These are phyloP conservation scores for Colletotrichum godetiae DNA, from an alignment of 2,329 filamentous ascomycete genomes.

Conservation along the genomic window DNA sequence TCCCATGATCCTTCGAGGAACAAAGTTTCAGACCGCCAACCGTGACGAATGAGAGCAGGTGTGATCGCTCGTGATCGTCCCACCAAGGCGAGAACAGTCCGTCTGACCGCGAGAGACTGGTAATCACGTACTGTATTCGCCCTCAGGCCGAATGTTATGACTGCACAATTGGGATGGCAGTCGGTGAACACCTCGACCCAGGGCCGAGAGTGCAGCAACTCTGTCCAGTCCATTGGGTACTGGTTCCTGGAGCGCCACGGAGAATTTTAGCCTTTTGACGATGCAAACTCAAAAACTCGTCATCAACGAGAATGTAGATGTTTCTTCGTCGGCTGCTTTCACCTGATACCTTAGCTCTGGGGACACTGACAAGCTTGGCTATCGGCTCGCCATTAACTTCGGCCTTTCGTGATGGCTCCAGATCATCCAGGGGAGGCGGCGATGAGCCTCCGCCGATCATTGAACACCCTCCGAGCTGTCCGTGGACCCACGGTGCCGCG, in stretches of 20 bases:
- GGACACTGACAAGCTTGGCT: constrained; percentile 13
- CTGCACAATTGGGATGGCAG: constrained; percentile 32
- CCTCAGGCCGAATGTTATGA: not conserved
- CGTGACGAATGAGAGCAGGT: constrained; percentile 8
- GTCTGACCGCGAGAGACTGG: constrained; percentile 18
- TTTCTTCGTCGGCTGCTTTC: not conserved
- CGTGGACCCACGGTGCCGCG: not conserved
- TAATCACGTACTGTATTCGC: not conserved
- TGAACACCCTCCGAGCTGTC: not conserved
- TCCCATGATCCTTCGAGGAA: not conserved
- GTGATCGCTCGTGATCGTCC: constrained; percentile 6
- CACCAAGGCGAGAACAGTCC: constrained; percentile 17
- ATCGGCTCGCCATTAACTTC: constrained; percentile 19
- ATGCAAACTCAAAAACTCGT: constrained; percentile 27
- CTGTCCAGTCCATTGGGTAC: constrained; percentile 6
- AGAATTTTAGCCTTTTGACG: constrained; percentile 26
- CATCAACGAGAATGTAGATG: constrained; percentile 12
- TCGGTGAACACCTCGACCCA: constrained; percentile 13
- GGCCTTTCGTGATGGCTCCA: constrained; percentile 3
- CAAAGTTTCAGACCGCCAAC: constrained; percentile 19
- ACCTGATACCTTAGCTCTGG: constrained; percentile 30
- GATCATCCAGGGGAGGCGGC: constrained; percentile 10
- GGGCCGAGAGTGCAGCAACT: constrained; percentile 10
- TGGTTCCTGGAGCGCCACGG: constrained; percentile 10
- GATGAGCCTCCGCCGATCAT: constrained; percentile 15